Base-by-base conservation (phyloP, 371 early-diverging fungal genomes). In the Circinella minor region DNA sequence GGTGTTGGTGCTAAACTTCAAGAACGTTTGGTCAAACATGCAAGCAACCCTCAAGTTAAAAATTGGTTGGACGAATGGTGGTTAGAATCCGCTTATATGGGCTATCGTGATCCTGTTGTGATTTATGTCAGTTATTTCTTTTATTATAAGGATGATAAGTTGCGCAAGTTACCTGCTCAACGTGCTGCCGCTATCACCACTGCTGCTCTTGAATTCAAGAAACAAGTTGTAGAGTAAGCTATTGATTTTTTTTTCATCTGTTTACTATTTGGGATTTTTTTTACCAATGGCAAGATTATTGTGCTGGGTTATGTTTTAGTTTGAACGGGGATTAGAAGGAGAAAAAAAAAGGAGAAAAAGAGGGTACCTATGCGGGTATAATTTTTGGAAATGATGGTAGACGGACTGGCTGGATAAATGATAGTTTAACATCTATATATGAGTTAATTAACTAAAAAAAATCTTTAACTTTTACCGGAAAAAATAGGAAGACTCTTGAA, bases 61-160 rank as follows among this genome's bases (percentile, higher is more conserved):
- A 94, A 94, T 86, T 95, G 96, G 98, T 86, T 98, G 73, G 94
- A 93, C 77, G 95, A 96, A 70, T 97, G 97, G 98, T 87, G 99
- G 99, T 91, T 92, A 77, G 94, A 95, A 66, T 83, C 89, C 64
- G 94, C 95, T 65, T 98, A 98, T 80, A 90, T 96, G 86, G 93
- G 91, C 15, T 98, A 97, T 85, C 91, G 99, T 70, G 99, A 98
- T 70, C 96, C 98, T 11, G 92, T 96, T 36, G 95, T 96, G 36
- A 86, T 95, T 69, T 90, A 93, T 77, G 95, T 94, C 57, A 89
- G 87, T 72, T 97, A 94, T 81, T 96, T 94, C 71, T 94, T 81
- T 67, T 86, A 90, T 66, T 93, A 90, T 83, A 91, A 91, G 84
- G 93, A 95, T 72, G 96, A 95, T 74, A 90, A 89, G 78, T 81